phyloP scores from a whole-genome alignment of 352 stramenopile genomes.

The Pythium coloratum region DNA sequence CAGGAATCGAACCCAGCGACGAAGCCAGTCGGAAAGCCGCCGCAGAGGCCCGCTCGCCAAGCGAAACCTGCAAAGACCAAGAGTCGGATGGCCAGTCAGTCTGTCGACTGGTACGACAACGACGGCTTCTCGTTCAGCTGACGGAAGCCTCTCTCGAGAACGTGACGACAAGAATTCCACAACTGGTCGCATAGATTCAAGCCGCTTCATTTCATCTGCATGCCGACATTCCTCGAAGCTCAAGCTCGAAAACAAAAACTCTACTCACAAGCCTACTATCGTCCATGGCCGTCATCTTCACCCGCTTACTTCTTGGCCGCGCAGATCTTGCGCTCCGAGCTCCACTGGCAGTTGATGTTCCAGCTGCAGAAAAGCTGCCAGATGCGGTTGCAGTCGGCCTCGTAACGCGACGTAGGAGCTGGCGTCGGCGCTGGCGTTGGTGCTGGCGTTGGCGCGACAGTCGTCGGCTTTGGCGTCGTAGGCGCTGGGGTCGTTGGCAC shows the following conservation, averaged over 20 bases:
- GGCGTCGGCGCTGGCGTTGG: background rate
- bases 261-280: background rate
- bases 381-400: slow-evolving; percentile 1
- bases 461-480: background rate
- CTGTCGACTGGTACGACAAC: slow-evolving; percentile 35
- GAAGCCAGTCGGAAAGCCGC: background rate
- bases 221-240: background rate
- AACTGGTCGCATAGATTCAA: slow-evolving; percentile 6
- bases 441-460: no score
- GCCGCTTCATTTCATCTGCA: background rate
- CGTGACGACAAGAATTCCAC: background rate
- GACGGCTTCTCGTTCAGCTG: slow-evolving; percentile 48
- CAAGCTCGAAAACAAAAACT: background rate
- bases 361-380: slow-evolving; percentile 1
- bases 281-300: no score
- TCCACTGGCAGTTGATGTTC: slow-evolving; percentile 4
- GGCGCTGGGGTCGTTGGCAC: background rate
- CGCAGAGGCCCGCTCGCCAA: background rate
- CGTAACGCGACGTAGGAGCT: background rate
- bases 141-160: background rate
- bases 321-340: slow-evolving; percentile 5
- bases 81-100: slow-evolving; percentile 9
- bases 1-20: background rate
- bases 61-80: slow-evolving; percentile 4
- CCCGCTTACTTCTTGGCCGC: background rate